Conservation (phyloP, 2,329 filamentous ascomycete genomes). For the Pyrenophora graminea region DNA sequence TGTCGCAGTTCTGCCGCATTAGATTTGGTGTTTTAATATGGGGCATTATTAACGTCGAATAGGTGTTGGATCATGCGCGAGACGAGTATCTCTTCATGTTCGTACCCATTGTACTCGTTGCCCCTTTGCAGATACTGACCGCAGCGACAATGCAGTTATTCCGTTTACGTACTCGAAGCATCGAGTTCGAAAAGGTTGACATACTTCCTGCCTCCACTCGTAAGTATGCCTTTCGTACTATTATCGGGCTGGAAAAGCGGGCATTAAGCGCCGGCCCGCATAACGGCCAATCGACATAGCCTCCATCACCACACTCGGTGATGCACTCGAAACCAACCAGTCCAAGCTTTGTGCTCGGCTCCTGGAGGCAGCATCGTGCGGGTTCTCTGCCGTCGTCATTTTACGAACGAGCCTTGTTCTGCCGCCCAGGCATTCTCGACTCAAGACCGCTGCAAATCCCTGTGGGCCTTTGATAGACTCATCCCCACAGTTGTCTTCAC, state of each 20-base stretch:
- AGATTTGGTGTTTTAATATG: neutral
- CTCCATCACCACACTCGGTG: constrained; percentile 20
- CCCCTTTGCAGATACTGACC: constrained; percentile 62
- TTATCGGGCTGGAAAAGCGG: constrained; percentile 31
- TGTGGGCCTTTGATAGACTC: constrained; percentile 10
- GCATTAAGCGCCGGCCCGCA: constrained; percentile 41
- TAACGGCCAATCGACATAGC: constrained; percentile 37
- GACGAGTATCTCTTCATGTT: constrained; percentile 83
- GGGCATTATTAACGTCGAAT: constrained; percentile 44
- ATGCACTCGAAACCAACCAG: constrained; percentile 25
- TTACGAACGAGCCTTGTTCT: constrained; percentile 24
- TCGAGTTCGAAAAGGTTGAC: constrained; percentile 54
- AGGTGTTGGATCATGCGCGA: constrained; percentile 65
- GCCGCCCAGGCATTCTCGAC: constrained; percentile 34
- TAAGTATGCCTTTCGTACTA: constrained; percentile 41
- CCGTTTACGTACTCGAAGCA: constrained; percentile 60
- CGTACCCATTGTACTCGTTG: constrained; percentile 14
- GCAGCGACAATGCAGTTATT: constrained; percentile 53
- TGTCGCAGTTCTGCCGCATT: neutral
- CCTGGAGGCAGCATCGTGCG: constrained; percentile 6
- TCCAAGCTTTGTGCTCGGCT: constrained; percentile 3
- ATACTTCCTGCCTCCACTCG: constrained; percentile 54
- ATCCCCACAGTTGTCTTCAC: neutral
- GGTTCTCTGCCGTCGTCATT: constrained; percentile 10
- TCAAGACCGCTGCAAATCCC: constrained; percentile 6